Evolutionary conservation across 176 grass and related monocot species (phyloP).

Genomic region (Oryza punctata): DNA sequence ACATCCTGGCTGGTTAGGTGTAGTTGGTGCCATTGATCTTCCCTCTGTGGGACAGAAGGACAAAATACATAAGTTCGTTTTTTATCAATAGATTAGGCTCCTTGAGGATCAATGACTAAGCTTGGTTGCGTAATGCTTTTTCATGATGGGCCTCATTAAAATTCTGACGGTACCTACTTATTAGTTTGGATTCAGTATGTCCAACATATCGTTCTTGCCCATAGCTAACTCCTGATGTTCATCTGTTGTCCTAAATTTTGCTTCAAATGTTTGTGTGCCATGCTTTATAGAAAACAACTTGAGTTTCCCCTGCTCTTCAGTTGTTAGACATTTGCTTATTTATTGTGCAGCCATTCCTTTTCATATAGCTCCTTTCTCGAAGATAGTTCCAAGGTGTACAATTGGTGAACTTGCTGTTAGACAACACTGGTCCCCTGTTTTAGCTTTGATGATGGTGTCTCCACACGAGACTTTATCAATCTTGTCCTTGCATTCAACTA

Average conservation of each 20-base stretch:
- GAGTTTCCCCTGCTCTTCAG: slow-evolving; percentile 6
- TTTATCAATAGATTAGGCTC: slow-evolving; percentile 4
- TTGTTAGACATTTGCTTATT: slow-evolving; percentile 4
- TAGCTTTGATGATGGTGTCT: slow-evolving; percentile 12
- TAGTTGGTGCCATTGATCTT: background rate
- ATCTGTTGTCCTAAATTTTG: background rate
- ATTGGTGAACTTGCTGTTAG: background rate
- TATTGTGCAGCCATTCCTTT: background rate
- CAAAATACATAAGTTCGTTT: background rate
- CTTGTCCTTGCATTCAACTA: background rate
- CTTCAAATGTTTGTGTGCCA: slow-evolving; percentile 14
- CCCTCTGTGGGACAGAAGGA: background rate
- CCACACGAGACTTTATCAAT: slow-evolving; percentile 14
- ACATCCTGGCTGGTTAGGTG: background rate
- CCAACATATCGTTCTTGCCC: background rate
- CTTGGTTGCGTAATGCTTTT: slow-evolving; percentile 7
- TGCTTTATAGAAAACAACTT: background rate
- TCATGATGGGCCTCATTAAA: background rate
- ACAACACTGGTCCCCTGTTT: slow-evolving; percentile 5
- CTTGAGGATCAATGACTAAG: slow-evolving; percentile 22
- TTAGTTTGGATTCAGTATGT: background rate
- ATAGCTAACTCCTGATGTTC: background rate
- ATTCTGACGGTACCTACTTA: background rate
- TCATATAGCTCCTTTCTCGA: background rate
- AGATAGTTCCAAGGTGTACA: slow-evolving; percentile 9